These are phyloP conservation scores for Boletus reticuloceps DNA, from an alignment of 768 basidiomycete genomes.

Conservation along the genomic window DNA sequence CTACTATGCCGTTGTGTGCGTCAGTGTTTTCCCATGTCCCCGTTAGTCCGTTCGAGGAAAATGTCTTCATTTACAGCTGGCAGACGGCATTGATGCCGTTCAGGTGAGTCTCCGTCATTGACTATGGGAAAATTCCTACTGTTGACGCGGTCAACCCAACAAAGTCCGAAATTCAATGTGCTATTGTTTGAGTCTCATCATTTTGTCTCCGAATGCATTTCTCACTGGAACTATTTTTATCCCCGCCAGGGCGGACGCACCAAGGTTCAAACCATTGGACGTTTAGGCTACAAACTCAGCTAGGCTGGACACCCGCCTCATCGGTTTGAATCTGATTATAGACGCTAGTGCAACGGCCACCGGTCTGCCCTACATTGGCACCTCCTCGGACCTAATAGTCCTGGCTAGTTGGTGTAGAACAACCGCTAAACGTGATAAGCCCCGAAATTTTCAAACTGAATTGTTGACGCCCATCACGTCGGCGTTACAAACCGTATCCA, in stretches of 20 bases:
- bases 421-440: slow-evolving; percentile 5
- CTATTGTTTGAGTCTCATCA: slow-evolving; percentile 2
- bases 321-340: not conserved
- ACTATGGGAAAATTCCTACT: slow-evolving; percentile 23
- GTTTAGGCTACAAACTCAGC: slow-evolving; percentile 8
- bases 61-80: slow-evolving; percentile 7
- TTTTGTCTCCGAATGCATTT: slow-evolving; percentile 15
- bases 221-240: slow-evolving; percentile 26
- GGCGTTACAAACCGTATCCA: slow-evolving; percentile 11
- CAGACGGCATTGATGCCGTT: slow-evolving; percentile 1
- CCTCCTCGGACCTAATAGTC: slow-evolving; percentile 24
- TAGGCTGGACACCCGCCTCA: slow-evolving; percentile 15
- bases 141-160: slow-evolving; percentile 17
- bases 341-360: slow-evolving; percentile 3
- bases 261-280: not conserved
- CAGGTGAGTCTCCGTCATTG: slow-evolving; percentile 6
- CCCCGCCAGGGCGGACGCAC: not conserved
- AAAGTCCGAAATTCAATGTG: slow-evolving; percentile 19
- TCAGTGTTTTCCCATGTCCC: slow-evolving; percentile 17
- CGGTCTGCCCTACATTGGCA: slow-evolving; percentile 5
- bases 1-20: not conserved
- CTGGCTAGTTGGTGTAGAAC: not conserved
- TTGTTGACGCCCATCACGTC: slow-evolving; percentile 20
- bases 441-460: slow-evolving; percentile 4
- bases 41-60: slow-evolving; percentile 11